Evolutionary conservation across 768 basidiomycete genomes (phyloP), one percentile per base, ranked within the genome.

Genomic region (Boletus patriciae): DNA sequence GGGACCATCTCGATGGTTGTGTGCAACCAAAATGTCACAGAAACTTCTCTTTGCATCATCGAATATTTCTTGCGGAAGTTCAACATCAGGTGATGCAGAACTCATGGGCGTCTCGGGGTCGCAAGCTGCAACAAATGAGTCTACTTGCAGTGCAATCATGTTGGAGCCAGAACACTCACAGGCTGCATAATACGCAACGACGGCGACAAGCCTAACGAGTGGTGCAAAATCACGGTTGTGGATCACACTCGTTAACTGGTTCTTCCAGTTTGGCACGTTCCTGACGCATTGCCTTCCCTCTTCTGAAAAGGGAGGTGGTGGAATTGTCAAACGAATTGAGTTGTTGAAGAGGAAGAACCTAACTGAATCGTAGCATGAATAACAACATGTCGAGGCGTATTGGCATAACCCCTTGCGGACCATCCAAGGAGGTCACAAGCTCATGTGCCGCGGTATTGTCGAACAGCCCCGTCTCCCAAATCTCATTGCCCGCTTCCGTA

Each of bases 401-500:
- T 13, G 50, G 64, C 10, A 58, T 52, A 43, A 60, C 61, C 9
- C 61, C 54, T 57, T 66, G 55, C 45, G 45, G 48, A n/a, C 40
- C 18, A 7, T 50, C 25, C 52, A 65, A 13, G 33, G 55, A 54
- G 1, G 21, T 40, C 13, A 65, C 16, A 1, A 65, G 33, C 16
- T 47, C 41, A 31, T 42, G 33, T 6, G 58, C 64, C 0, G 61
- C 61, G 1, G 61, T 53, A 7, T 55, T 40, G n/a, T 62, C 61
- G 25, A 65, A 65, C 27, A 66, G 19, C 9, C 47, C 52, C 2
- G 52, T 55, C 45, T 65, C 64, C 64, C 64, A 65, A 12, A 59
- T n/a, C 11, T 36, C 15, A 15, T 33, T 6, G 19, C 48, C 52
- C 11, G 59, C 21, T 7, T 59, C 52, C 1, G 41, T 23, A 33